These are phyloP conservation scores for Potentilla sterilis DNA, from an alignment of 306 rosid genomes.

Conservation along the genomic window DNA sequence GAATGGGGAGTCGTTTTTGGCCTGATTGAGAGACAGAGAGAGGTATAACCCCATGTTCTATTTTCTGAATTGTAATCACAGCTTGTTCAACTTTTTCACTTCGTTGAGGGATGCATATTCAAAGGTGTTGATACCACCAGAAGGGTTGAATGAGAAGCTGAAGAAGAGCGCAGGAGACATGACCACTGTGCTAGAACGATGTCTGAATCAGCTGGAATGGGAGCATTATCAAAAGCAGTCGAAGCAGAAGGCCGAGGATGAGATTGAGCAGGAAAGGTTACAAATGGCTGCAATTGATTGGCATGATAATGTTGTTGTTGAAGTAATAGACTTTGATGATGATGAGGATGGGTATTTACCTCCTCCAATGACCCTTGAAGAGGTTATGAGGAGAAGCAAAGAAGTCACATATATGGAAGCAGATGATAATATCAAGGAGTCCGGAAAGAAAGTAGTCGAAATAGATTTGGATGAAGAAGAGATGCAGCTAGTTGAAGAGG, in stretches of 20 bases:
- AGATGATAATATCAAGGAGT: conserved; percentile 62
- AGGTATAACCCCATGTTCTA: conserved; percentile 80
- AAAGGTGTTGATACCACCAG: conserved; percentile 84
- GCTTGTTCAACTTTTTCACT: conserved; percentile 87
- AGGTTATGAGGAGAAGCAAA: conserved; percentile 90
- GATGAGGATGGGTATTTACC: conserved; percentile 93
- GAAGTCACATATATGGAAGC: conserved; percentile 44
- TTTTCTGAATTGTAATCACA: conserved; percentile 84
- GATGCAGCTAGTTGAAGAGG: conserved; percentile 93
- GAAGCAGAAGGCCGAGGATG: conserved; percentile 88
- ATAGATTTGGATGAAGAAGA: conserved; percentile 98
- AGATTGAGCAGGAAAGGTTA: conserved; percentile 85
- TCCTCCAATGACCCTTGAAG: conserved; percentile 89
- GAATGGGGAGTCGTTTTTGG: conserved; percentile 80
- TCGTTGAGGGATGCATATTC: conserved; percentile 90
- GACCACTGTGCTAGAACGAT: conserved; percentile 82
- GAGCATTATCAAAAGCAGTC: conserved; percentile 91
- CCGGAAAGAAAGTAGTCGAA: conserved; percentile 77
- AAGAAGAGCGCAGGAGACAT: conserved; percentile 71
- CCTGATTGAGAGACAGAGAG: conserved; percentile 85
- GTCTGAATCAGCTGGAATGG: conserved; percentile 83
- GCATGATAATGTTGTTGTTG: conserved; percentile 95
- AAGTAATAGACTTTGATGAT: conserved; percentile 80
- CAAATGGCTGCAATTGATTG: conserved; percentile 98
- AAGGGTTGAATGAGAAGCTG: conserved; percentile 72